Base-by-base conservation (phyloP, 2,329 filamentous ascomycete genomes). In the Fusarium sp. region DNA sequence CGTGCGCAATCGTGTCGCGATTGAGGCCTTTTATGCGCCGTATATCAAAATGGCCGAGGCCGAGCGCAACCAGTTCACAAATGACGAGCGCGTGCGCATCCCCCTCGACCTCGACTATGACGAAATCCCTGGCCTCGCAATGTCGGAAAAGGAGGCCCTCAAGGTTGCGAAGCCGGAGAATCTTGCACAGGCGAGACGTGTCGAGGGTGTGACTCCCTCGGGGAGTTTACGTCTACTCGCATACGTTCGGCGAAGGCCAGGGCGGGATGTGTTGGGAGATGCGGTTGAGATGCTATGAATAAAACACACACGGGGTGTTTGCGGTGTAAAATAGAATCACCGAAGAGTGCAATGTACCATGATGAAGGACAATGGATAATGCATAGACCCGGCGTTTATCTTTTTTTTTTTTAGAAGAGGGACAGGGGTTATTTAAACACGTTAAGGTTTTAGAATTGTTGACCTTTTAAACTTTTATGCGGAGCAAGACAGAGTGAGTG, bases 11-110 rank as follows among this genome's bases (percentile, higher is more conserved):
- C 88, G 95, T 43, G 91, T 98, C 9, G 85, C 87, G 42, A 92
- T 98, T 72, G 94, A 98, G 79, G 92, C 92, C 15, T 84, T 88
- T 4, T 99, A 99, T 78, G 93, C 92, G 2, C 95, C 95, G 0
- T 97, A 97, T 77, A 90, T 97, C 38, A 86, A 85, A 45, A 88
- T 89, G 73, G 94, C 98, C 78, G 84, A 85, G 26, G 84, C 86
- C 5, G 85, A 90, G 62, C 91, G 91, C 21, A 85, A 85, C 33
- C 85, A 87, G 8, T 92, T 97, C 77, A 83, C 89, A 62, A 88
- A 89, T 52, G 95, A 98, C 75, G 96, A 98, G 78, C 84, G 84
- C 9, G 80, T 98, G 15, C 82, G 83, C 15, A 81, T 99, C 14
- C 94, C 95, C 0, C 71, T 84, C 0, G 89, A 94, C 69, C 78